A percentile compares a stretch with the other conserved stretches of the same genome.
Evolutionary conservation across 306 rosid genomes (phyloP).

Genomic region (Arachis hypogaea): DNA sequence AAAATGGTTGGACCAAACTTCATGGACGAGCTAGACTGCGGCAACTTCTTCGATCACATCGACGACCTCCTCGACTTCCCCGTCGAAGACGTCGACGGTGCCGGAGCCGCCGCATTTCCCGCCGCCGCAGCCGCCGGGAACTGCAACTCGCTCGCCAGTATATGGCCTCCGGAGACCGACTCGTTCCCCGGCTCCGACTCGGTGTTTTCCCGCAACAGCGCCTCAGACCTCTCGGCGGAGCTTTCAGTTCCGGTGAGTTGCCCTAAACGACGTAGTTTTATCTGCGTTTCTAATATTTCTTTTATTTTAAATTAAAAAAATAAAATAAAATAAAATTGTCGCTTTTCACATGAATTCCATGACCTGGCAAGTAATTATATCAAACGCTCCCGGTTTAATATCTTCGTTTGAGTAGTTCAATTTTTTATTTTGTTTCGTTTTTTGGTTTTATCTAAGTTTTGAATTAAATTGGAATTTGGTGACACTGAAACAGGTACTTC

Average conservation of each 20-base stretch:
- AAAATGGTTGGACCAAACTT: slow-evolving; percentile 77
- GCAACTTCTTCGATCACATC: slow-evolving; percentile 90
- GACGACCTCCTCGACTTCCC: slow-evolving; percentile 92
- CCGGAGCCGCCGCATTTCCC: slow-evolving; percentile 47
- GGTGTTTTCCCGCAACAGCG: slow-evolving; percentile 60
- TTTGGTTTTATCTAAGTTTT: neutral
- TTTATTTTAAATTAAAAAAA: neutral
- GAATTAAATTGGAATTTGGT: neutral
- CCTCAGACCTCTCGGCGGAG: slow-evolving; percentile 87
- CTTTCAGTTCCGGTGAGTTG: slow-evolving; percentile 87
- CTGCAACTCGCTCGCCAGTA: slow-evolving; percentile 53
- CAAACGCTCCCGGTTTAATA: neutral
- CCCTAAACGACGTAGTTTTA: neutral
- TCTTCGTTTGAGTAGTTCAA: neutral
- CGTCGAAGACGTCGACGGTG: slow-evolving; percentile 52
- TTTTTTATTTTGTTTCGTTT: too few relatives aligned
- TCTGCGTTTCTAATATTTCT: neutral
- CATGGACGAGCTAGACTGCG: slow-evolving; percentile 85
- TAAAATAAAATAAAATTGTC: slow-evolving; percentile 14
- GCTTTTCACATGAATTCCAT: slow-evolving; percentile 33
- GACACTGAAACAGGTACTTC: slow-evolving; percentile 1
- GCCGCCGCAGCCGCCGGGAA: slow-evolving; percentile 41
- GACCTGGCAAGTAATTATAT: slow-evolving; percentile 17
- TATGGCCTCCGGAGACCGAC: slow-evolving; percentile 60
- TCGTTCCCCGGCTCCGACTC: slow-evolving; percentile 61